These are phyloP conservation scores for Pseudogymnoascus sp. DNA, from an alignment of 2,329 filamentous ascomycete species.

Conservation along the genomic window DNA sequence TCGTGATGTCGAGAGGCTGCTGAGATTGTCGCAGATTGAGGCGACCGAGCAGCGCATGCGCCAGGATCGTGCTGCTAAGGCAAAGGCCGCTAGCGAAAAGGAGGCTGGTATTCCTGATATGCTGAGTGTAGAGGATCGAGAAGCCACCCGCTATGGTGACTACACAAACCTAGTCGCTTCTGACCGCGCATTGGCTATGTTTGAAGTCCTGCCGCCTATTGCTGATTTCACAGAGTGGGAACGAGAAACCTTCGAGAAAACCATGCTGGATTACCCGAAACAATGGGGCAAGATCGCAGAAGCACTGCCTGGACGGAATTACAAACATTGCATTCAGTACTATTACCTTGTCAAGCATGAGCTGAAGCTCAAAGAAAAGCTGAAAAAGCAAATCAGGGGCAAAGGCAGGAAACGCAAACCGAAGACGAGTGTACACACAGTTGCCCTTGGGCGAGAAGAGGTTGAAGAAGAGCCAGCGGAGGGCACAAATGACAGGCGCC, in stretches of 20 bases:
- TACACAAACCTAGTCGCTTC: conserved; percentile 55
- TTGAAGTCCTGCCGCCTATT: conserved; percentile 62
- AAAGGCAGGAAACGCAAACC: conserved; percentile 41
- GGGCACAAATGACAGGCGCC: conserved; percentile 46
- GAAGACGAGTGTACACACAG: conserved; percentile 55
- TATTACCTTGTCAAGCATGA: conserved; percentile 75
- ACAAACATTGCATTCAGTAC: conserved; percentile 74
- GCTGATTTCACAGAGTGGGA: conserved; percentile 70
- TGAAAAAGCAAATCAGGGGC: conserved; percentile 51
- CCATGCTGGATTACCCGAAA: conserved; percentile 68
- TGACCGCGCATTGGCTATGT: conserved; percentile 58
- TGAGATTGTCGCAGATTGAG: conserved; percentile 62
- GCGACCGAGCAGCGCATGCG: conserved; percentile 63
- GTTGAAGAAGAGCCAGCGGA: conserved; percentile 49
- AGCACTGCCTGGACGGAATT: conserved; percentile 56
- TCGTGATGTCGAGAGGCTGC: conserved; percentile 60
- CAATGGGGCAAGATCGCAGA: conserved; percentile 74
- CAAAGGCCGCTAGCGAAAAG: conserved; percentile 65
- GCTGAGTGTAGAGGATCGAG: conserved; percentile 54
- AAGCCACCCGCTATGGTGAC: conserved; percentile 53
- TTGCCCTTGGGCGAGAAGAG: conserved; percentile 51
- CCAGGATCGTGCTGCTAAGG: conserved; percentile 53
- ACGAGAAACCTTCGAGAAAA: conserved; percentile 59
- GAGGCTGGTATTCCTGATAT: conserved; percentile 68
- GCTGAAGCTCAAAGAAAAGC: conserved; percentile 67